Evolutionary conservation across 1,284 basidiomycete species (phyloP).

Genomic region (Cryptococcus floricola): DNA sequence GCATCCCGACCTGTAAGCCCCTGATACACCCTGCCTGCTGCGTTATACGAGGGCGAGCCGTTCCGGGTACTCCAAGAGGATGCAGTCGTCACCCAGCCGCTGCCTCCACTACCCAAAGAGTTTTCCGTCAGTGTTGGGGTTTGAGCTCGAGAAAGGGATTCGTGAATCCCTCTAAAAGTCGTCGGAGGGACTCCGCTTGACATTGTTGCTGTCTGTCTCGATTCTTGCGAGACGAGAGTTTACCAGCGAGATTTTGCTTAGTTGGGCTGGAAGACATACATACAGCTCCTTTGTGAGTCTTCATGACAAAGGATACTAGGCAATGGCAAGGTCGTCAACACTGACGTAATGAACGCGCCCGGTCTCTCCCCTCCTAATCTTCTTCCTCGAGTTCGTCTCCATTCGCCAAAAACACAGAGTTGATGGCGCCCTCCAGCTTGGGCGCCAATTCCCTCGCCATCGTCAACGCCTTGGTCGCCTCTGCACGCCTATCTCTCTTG

Average conservation of each 20-base stretch:
- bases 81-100: constrained; percentile 13
- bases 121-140: constrained; percentile 2
- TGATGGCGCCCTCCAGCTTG: constrained; percentile 49
- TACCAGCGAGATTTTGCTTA: too few relatives aligned
- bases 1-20: background rate
- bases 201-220: background rate
- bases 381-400: constrained; percentile 55
- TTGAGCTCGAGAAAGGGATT: background rate
- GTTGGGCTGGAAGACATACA: background rate
- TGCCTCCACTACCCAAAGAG: background rate
- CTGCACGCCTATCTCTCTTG: constrained; percentile 67
- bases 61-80: constrained; percentile 7
- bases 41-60: background rate
- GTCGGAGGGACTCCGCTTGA: background rate
- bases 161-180: background rate
- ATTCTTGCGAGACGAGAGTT: too few relatives aligned
- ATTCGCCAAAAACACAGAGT: constrained; percentile 32
- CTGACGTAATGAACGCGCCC: background rate
- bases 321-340: background rate
- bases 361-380: constrained; percentile 6
- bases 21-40: background rate
- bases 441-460: constrained; percentile 71
- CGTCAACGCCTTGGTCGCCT: constrained; percentile 76
- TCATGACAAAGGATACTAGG: constrained; percentile 4
- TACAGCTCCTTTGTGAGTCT: constrained; percentile 6